phyloP scores from a whole-genome alignment of 805 yeast species.

The Nakazawaea pomicola region DNA sequence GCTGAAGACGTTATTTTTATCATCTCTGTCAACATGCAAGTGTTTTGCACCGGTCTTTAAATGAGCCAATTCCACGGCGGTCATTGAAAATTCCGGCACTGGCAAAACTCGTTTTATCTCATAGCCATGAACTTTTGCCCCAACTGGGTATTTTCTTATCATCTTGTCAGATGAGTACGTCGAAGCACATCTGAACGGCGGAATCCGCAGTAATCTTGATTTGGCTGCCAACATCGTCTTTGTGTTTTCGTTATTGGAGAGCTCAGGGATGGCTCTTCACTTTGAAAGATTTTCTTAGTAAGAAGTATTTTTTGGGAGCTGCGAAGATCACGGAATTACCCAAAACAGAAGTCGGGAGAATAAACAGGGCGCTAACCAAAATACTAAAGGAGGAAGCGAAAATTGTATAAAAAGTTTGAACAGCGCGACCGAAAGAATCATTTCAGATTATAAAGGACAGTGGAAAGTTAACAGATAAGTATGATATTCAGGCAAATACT shows the following conservation, averaged over 20 bases:
- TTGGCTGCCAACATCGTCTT: background rate
- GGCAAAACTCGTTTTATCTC: constrained; percentile 56
- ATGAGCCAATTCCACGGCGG: constrained; percentile 74
- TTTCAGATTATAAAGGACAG: too few relatives aligned
- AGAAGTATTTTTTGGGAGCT: too few relatives aligned
- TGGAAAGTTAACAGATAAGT: too few relatives aligned
- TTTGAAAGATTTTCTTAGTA: too few relatives aligned
- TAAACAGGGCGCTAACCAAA: background rate
- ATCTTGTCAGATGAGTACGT: constrained; percentile 15
- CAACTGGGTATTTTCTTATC: constrained; percentile 53
- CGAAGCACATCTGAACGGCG: constrained; percentile 7
- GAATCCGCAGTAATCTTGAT: too few relatives aligned
- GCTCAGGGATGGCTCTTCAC: too few relatives aligned
- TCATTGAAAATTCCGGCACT: constrained; percentile 76
- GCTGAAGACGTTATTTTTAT: constrained; percentile 81
- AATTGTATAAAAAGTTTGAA: background rate
- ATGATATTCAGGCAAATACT: too few relatives aligned
- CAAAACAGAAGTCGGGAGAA: background rate
- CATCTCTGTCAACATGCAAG: constrained; percentile 80
- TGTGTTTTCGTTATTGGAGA: too few relatives aligned
- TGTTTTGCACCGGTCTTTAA: constrained; percentile 69
- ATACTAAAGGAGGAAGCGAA: background rate
- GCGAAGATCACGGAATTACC: background rate
- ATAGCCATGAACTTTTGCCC: constrained; percentile 61
- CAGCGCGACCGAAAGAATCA: background rate